Conservation (phyloP, 352 stramenopile species). For the Phytophthora crassamura region DNA sequence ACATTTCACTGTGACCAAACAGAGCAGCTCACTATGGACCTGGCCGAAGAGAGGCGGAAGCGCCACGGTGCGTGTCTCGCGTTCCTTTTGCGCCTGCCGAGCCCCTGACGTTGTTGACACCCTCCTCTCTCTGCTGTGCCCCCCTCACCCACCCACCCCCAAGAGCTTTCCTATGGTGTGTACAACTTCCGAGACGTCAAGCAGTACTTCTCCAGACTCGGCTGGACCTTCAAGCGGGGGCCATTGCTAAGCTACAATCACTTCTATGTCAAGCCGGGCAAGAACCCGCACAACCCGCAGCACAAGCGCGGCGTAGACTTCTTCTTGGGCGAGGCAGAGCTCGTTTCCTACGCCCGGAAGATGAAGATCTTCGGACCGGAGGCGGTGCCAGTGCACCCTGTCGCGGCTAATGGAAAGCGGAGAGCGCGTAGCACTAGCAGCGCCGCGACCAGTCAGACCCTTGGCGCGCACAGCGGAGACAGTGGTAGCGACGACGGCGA, state of each 20-base stretch:
- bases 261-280: constrained; percentile 52
- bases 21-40: constrained; percentile 19
- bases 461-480: constrained; percentile 4
- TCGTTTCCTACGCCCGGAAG: constrained; percentile 39
- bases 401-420: constrained; percentile 7
- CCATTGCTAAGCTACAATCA: constrained; percentile 49
- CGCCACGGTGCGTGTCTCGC: constrained; percentile 23
- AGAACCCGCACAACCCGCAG: constrained; percentile 20
- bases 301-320: constrained; percentile 45
- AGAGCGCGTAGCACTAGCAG: constrained; percentile 25
- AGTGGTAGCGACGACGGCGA: constrained; percentile 10
- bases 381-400: not conserved
- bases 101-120: constrained; percentile 5
- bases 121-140: not conserved
- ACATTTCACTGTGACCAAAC: not conserved
- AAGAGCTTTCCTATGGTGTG: constrained; percentile 45
- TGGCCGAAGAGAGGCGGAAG: constrained; percentile 27
- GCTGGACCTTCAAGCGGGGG: constrained; percentile 30
- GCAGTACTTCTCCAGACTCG: constrained; percentile 32
- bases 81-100: not conserved
- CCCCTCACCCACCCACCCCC: not conserved
- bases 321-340: constrained; percentile 48
- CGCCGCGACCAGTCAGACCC: constrained; percentile 3
- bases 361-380: constrained; percentile 44
- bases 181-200: constrained; percentile 58